Evolutionary conservation across 208 protist genomes (phyloP).

Genomic region (Trypanosoma cruzi): DNA sequence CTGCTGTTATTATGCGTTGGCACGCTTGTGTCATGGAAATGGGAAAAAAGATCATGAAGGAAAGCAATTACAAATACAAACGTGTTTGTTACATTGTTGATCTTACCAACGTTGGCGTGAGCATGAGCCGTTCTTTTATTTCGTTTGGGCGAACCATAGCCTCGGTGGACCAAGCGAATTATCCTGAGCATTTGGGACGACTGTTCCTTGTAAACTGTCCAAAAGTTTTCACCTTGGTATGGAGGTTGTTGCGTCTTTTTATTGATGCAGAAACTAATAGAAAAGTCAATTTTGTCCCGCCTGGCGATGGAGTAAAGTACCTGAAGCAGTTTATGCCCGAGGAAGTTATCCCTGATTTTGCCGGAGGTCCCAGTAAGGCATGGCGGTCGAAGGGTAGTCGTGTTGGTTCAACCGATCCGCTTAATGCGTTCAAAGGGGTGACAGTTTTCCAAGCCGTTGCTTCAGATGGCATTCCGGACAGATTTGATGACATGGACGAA

Average conservation of each 20-base stretch:
- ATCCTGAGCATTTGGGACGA: constrained; percentile 80
- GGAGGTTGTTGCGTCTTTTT: constrained; percentile 83
- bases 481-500: background rate
- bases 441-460: background rate
- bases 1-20: constrained; percentile 67
- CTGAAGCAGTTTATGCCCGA: constrained; percentile 64
- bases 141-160: constrained; percentile 77
- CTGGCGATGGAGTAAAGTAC: constrained; percentile 45
- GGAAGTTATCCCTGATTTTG: constrained; percentile 78
- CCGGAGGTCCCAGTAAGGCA: constrained; percentile 62
- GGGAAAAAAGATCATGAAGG: constrained; percentile 53
- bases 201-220: constrained; percentile 86
- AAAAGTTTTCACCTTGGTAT: constrained; percentile 65
- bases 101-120: constrained; percentile 54
- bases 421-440: constrained; percentile 41
- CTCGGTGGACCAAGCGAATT: constrained; percentile 84
- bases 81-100: constrained; percentile 80
- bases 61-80: constrained; percentile 58
- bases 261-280: constrained; percentile 84
- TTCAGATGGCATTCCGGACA: background rate
- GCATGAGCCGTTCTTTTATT: constrained; percentile 75
- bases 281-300: constrained; percentile 71
- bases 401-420: constrained; percentile 61
- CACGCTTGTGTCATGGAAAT: constrained; percentile 71
- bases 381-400: constrained; percentile 63